Percentiles rank a stretch among this genome's conserved stretches.
Conservation (phyloP, 108 stramenopile genomes). For the Pseudonitzschia multiseries region DNA sequence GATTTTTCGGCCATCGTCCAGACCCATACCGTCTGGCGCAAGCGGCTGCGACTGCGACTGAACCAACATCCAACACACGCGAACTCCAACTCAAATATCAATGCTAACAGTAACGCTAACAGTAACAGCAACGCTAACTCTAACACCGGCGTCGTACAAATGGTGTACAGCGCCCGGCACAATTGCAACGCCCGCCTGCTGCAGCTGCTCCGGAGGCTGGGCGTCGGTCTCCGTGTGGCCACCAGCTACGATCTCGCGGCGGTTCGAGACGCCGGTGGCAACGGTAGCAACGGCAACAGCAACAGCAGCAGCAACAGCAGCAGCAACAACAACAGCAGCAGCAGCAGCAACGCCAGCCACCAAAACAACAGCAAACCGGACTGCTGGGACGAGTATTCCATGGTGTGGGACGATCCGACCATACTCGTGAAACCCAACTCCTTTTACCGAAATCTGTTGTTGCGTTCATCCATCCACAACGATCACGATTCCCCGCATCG, state of each 20-base stretch:
- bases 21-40: conserved; percentile 26
- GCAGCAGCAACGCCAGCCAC: too few species aligned
- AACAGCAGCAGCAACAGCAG: too few species aligned
- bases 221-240: conserved; percentile 24
- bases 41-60: conserved; percentile 4
- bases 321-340: too few species aligned
- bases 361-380: too few species aligned
- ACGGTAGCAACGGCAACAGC: too few species aligned
- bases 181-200: conserved; percentile 34
- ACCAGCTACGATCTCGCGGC: conserved; percentile 26
- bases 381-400: neutral
- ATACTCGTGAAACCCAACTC: conserved; percentile 37
- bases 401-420: conserved; percentile 32
- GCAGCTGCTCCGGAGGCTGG: conserved; percentile 28
- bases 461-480: neutral
- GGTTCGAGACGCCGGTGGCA: conserved; percentile 4
- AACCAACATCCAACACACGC: too few species aligned
- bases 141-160: conserved; percentile 10
- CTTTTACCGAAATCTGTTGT: conserved; percentile 33
- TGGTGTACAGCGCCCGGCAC: conserved; percentile 27
- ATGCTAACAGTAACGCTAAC: too few species aligned
- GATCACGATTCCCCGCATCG: neutral
- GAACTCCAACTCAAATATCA: too few species aligned
- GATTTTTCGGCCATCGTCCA: conserved; percentile 42
- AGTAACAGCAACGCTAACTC: too few species aligned